Base-by-base conservation (phyloP, 1,284 basidiomycete genomes). In the Sparassis latifolia region DNA sequence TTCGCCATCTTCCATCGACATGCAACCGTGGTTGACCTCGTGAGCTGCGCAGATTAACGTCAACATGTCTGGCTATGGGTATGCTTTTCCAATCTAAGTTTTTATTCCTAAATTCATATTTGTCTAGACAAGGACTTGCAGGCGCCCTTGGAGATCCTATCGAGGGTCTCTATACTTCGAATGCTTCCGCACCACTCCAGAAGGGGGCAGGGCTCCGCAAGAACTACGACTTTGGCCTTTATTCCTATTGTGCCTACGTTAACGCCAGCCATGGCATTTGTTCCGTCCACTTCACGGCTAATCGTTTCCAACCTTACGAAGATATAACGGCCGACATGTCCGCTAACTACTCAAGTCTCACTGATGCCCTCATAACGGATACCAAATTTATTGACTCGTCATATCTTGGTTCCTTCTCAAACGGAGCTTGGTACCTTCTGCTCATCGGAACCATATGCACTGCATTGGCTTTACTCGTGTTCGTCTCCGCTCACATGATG, bases 211-310 rank as follows among this genome's bases (percentile, higher is more conserved):
- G 88, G 33, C 69, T 91, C 49, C 80, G 88, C 59, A 77, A 84
- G 62, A 65, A 74, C 53, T 91, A 91, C 69, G 70, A 80, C 52
- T 91, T 86, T 57, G 88, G 88, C 28, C 71, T 91, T 39, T 91
- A 91, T 69, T 80, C 80, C 27, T 79, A 86, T 63, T 90, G 87
- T 57, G 87, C 74, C 58, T 89, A 82, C 61, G 68, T 84, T 58
- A 77, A 82, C 55, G 66, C 67, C 39, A 75, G 74, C 29, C 70
- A 71, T 32, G 89, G 88, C 35, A 74, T 68, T 46, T 90, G 89
- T 65, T 78, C 82, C 41, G 84, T 82, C 60, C 66, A 72, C 43
- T 78, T 80, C 33, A 67, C 76, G 38, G 86, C 78, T 33, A 70
- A 73, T 57, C 72, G 71, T 52, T 87, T 84, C 62, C 67, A 73